These are phyloP conservation scores for Candolleomyces efflorescens DNA, from an alignment of 768 basidiomycete species.

Conservation along the genomic window DNA sequence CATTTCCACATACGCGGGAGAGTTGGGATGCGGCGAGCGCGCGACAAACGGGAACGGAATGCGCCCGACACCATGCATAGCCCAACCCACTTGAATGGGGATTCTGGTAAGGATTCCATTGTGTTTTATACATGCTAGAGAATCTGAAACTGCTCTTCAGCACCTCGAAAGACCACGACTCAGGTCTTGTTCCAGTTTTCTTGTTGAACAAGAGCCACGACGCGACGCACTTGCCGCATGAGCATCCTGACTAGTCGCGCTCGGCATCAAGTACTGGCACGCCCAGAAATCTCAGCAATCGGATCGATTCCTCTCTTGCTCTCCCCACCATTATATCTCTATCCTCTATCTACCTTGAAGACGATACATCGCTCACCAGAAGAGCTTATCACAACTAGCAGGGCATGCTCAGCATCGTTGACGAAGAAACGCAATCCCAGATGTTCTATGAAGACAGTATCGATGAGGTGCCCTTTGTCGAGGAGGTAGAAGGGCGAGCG, in stretches of 20 bases:
- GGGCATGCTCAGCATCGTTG: neutral
- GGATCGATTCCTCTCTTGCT: neutral
- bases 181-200: neutral
- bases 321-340: neutral
- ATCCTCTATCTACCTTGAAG: neutral
- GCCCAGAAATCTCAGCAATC: neutral
- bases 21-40: no score
- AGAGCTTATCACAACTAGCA: neutral
- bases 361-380: neutral
- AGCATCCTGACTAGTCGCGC: neutral
- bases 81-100: no score
- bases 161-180: no score
- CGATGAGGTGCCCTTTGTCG: neutral
- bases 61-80: no score
- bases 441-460: neutral
- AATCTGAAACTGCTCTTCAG: no score
- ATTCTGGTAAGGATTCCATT: no score
- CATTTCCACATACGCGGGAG: no score
- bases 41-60: no score
- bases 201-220: neutral
- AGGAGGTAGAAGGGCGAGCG: neutral
- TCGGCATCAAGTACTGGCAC: neutral
- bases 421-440: neutral
- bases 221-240: neutral
- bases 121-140: no score